Evolutionary conservation across 2,329 filamentous ascomycete genomes (phyloP), one percentile per base, ranked within the genome.

Genomic region (Cercospora berteroae): DNA sequence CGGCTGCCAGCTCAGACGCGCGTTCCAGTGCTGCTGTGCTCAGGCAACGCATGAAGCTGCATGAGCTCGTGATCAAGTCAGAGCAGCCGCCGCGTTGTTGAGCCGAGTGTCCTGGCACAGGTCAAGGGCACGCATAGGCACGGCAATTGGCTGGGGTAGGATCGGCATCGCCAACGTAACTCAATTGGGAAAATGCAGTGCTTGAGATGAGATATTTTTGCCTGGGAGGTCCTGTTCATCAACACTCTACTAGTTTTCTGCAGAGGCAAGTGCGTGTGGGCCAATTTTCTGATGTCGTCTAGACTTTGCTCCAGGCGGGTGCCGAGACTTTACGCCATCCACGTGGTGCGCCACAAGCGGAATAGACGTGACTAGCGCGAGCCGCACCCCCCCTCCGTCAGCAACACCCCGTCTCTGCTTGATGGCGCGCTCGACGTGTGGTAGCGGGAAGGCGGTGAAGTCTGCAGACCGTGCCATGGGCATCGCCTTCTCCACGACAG

Each of bases 1-100:
- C 48, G 48, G 48, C 48, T 52, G 48, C 23, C 48, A 55, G 29
- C 31, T 48, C 48, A 57, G 12, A 59, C 50, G 60, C 20, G 36
- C 63, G 59, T 65, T 65, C 63, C 55, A 58, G 33, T 56, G 63
- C 55, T 57, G 55, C 33, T 59, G 63, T 65, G 63, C 63, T 60
- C 57, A 42, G 50, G 56, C 44, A 60, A 55, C 48, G 48, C 48
- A 55, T 55, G 48, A 55, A 55, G 48, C 48, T 55, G 48, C 48
- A 55, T 29, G 23, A 9, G 48, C 48, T 23, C 48, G 48, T 55
- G 48, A 55, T 27, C 48, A 27, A 52, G 48, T 55, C 36, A 59
- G 27, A 20, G 27, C 60, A 31, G 18, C 18, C 10, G 23, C 18
- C 44, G n/a, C 18, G 23, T 23, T 23, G 44, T 18, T 48, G 44